These are phyloP conservation scores for Plasmodium reichenowi DNA, from an alignment of 169 alveolate species.

Conservation along the genomic window DNA sequence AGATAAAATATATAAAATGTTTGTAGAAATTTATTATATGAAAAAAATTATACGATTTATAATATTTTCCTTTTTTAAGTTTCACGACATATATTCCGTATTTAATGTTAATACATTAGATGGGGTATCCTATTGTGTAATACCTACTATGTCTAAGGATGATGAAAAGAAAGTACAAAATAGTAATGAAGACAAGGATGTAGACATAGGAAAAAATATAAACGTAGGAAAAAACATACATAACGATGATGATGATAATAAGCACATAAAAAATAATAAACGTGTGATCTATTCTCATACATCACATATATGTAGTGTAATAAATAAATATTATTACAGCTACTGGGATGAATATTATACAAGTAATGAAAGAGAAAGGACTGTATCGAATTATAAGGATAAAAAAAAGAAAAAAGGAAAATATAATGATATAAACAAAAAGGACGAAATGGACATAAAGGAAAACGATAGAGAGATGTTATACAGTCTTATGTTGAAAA, in stretches of 20 bases:
- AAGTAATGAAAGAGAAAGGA: background rate
- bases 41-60: conserved; percentile 32
- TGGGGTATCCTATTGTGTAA: background rate
- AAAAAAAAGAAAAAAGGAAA: conserved; percentile 1
- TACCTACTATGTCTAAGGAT: background rate
- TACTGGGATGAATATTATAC: background rate
- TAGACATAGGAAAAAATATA: background rate
- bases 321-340: background rate
- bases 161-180: background rate
- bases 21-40: conserved; percentile 11
- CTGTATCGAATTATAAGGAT: background rate
- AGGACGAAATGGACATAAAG: background rate
- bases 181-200: background rate
- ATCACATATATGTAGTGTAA: no score
- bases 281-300: no score
- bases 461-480: background rate
- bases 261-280: no score
- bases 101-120: background rate
- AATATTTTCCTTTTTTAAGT: conserved; percentile 20
- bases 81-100: background rate
- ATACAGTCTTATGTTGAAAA: no score
- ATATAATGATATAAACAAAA: background rate
- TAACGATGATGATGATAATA: no score
- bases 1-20: conserved; percentile 11
- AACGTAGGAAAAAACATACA: background rate